phyloP scores from a whole-genome alignment of 371 early-diverging fungal species.

The Mortierella sp. region DNA sequence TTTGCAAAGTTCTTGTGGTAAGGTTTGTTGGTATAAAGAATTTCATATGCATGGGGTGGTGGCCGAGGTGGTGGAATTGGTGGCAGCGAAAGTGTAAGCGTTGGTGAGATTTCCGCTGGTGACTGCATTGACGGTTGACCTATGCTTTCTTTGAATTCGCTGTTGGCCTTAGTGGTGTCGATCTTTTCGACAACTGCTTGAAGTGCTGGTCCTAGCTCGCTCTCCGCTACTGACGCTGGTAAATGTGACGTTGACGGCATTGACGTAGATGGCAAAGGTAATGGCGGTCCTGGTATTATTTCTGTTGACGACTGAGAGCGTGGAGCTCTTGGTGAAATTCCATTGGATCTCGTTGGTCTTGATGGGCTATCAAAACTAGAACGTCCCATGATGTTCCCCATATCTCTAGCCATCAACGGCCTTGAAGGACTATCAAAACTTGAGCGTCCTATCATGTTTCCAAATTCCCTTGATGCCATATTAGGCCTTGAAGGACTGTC shows the following conservation, averaged over 20 bases:
- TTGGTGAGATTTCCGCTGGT: slow-evolving; percentile 3
- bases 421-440: slow-evolving; percentile 20
- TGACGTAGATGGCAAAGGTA: neutral
- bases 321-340: neutral
- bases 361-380: slow-evolving; percentile 18
- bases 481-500: neutral
- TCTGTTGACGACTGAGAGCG: neutral
- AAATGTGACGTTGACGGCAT: neutral
- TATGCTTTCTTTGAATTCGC: neutral
- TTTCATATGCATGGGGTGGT: slow-evolving; percentile 41
- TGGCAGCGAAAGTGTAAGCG: slow-evolving; percentile 24
- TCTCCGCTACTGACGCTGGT: neutral
- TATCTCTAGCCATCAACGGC: neutral
- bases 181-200: neutral
- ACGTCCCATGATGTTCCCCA: neutral
- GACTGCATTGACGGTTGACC: neutral
- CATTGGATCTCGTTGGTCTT: neutral
- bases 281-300: slow-evolving; percentile 5
- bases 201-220: neutral
- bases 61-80: slow-evolving; percentile 47
- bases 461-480: neutral
- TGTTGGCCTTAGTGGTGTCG: neutral
- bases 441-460: neutral
- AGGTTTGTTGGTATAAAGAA: slow-evolving; percentile 56
- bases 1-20: slow-evolving; percentile 53